phyloP scores from a whole-genome alignment of 2,329 filamentous ascomycete genomes.

The Cytospora leucostoma region DNA sequence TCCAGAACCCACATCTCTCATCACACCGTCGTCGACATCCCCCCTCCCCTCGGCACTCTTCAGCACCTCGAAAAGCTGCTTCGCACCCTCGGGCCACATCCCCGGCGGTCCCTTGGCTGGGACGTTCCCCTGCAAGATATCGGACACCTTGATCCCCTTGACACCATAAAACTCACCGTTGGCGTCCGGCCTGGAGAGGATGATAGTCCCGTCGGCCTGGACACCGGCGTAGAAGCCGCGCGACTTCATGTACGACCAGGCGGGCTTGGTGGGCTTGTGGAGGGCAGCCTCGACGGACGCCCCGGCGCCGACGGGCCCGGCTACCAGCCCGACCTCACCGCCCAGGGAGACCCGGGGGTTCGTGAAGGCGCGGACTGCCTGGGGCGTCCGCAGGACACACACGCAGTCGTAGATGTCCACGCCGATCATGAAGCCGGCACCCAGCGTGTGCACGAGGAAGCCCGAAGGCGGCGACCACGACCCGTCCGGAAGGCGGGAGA shows the following conservation, averaged over 20 bases:
- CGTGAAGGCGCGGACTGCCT: constrained; percentile 68
- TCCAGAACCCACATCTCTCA: constrained; percentile 57
- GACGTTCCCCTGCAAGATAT: constrained; percentile 30
- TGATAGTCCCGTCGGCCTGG: constrained; percentile 72
- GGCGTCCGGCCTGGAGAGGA: constrained; percentile 71
- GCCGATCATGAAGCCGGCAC: constrained; percentile 68
- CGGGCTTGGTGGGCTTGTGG: constrained; percentile 46
- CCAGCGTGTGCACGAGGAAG: constrained; percentile 70
- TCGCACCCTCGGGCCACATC: constrained; percentile 26
- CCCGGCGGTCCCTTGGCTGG: constrained; percentile 18
- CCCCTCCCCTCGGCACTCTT: constrained; percentile 30
- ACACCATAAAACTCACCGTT: constrained; percentile 70
- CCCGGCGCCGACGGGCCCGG: constrained; percentile 59
- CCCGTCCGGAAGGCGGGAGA: constrained; percentile 54
- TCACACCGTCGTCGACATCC: constrained; percentile 20
- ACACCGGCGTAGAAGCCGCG: constrained; percentile 72
- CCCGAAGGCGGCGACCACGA: constrained; percentile 71
- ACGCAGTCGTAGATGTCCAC: constrained; percentile 78
- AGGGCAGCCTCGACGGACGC: constrained; percentile 64
- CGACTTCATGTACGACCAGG: constrained; percentile 73
- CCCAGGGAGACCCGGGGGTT: constrained; percentile 66
- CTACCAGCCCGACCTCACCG: constrained; percentile 66
- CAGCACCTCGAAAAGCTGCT: constrained; percentile 30
- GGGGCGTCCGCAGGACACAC: constrained; percentile 68
- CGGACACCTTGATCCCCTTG: constrained; percentile 27